These are phyloP conservation scores for Zea luxurians DNA, from an alignment of 176 grass and related monocot genomes.

Conservation along the genomic window DNA sequence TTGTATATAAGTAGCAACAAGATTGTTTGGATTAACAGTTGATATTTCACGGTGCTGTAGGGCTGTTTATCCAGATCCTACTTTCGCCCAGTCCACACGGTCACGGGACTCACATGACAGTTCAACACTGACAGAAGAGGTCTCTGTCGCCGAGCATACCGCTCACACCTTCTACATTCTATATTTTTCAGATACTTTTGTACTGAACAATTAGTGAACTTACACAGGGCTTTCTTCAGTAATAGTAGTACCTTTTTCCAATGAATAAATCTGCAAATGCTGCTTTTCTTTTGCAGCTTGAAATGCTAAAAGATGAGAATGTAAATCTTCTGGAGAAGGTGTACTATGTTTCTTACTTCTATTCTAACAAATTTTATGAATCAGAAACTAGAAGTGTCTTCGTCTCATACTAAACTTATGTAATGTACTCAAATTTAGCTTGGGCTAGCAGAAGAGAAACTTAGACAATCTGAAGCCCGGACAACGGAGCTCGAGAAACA, in stretches of 20 bases:
- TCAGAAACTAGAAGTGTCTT: neutral
- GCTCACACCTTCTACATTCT: neutral
- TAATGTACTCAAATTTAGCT: constrained; percentile 56
- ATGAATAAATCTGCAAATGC: neutral
- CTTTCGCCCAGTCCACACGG: constrained; percentile 40
- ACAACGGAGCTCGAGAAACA: constrained; percentile 86
- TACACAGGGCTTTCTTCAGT: neutral
- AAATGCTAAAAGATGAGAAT: constrained; percentile 97
- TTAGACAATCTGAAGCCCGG: constrained; percentile 82
- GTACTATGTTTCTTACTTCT: constrained; percentile 11
- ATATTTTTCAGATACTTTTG: neutral
- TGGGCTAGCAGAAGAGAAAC: constrained; percentile 75
- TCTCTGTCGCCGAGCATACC: constrained; percentile 32
- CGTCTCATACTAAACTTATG: constrained; percentile 15
- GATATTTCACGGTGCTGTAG: constrained; percentile 30
- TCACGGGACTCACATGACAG: constrained; percentile 56
- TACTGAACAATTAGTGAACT: neutral
- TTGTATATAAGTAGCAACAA: neutral
- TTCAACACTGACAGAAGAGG: constrained; percentile 81
- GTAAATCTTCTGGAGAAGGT: constrained; percentile 89
- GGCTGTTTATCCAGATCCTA: constrained; percentile 49
- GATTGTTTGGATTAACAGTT: constrained; percentile 4
- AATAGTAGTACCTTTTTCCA: neutral
- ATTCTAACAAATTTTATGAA: constrained; percentile 27
- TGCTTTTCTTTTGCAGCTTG: constrained; percentile 63